Percentiles rank a stretch among this genome's conserved stretches.
Conservation (phyloP, 2,329 filamentous ascomycete genomes). For the Fusarium gaditjirri region DNA sequence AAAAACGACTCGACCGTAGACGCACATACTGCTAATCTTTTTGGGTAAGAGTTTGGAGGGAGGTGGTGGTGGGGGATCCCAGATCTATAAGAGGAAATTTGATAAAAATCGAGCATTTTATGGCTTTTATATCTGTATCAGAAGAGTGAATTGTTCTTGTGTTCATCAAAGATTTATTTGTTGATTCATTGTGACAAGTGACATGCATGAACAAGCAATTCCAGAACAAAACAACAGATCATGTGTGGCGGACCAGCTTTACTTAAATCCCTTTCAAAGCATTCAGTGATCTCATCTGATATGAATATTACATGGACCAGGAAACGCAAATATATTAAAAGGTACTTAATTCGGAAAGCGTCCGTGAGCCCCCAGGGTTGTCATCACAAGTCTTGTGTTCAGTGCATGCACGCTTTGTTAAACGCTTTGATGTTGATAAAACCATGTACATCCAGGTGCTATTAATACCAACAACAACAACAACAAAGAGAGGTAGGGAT, state of each 20-base stretch:
- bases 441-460: neutral
- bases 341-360: neutral
- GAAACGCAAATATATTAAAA: neutral
- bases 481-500: neutral
- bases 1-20: constrained; percentile 42
- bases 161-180: neutral
- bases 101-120: neutral
- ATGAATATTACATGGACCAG: neutral
- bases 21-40: constrained; percentile 43
- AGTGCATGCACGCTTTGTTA: neutral
- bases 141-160: neutral
- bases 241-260: neutral
- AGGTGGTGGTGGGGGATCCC: neutral
- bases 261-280: neutral
- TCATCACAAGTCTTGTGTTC: neutral
- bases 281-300: neutral
- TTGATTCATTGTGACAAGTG: neutral
- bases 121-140: constrained; percentile 9
- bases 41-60: neutral
- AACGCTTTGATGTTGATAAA: neutral
- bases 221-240: neutral
- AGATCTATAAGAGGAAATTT: neutral
- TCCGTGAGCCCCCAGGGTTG: neutral
- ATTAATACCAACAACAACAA: neutral
- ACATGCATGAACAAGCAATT: constrained; percentile 11